A percentile compares a stretch with the other conserved stretches of the same genome.
phyloP scores from a whole-genome alignment of 495 filamentous ascomycete species.

The Mycothermus thermophilus region DNA sequence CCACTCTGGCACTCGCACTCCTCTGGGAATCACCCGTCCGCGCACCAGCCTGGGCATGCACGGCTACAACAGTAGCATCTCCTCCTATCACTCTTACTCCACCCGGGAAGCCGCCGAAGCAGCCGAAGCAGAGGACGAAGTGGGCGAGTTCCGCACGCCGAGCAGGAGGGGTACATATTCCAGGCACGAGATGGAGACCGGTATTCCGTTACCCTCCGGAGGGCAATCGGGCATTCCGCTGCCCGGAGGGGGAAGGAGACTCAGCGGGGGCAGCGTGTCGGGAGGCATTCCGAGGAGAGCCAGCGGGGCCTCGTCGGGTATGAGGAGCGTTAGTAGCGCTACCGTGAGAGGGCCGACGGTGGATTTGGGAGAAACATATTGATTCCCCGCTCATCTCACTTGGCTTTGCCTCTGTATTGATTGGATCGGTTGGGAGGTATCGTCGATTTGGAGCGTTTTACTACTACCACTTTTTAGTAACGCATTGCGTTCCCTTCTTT shows the following conservation, averaged over 20 bases:
- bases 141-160: conserved; percentile 24
- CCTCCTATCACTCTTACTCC: conserved; percentile 29
- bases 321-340: conserved; percentile 15
- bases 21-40: conserved; percentile 45
- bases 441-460: not conserved
- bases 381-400: no score
- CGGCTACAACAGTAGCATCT: conserved; percentile 29
- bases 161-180: conserved; percentile 38
- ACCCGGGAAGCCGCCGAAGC: conserved; percentile 27
- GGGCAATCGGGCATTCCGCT: no score
- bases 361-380: conserved; percentile 38
- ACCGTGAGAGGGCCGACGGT: conserved; percentile 9
- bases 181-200: conserved; percentile 34
- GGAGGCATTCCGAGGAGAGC: no score
- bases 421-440: not conserved
- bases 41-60: conserved; percentile 33
- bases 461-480: no score
- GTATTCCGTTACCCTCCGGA: not conserved
- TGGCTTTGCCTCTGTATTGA: not conserved
- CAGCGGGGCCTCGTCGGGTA: conserved; percentile 26
- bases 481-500: no score
- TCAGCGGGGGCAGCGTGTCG: conserved; percentile 35
- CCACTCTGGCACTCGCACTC: conserved; percentile 48
- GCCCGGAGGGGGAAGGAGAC: no score
- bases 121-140: conserved; percentile 8